Evolutionary conservation across 257 asterid species (phyloP), one percentile per base, ranked within the genome.

Genomic region (Gardenia jasminoides): DNA sequence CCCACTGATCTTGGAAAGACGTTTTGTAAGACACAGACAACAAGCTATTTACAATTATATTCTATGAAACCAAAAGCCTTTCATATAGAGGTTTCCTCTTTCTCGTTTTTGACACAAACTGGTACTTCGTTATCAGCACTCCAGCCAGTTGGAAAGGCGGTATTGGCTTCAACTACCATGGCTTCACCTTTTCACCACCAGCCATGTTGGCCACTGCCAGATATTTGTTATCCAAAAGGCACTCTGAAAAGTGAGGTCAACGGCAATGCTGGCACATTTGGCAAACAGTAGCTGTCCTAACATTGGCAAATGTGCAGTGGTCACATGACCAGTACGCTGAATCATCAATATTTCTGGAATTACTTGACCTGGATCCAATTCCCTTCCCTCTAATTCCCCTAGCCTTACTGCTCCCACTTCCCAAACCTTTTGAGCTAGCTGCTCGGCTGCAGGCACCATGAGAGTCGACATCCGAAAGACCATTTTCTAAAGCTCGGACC

Each of bases 401-500:
- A 4, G 92, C 86, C 82, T 90, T 92, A 84, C 91, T 87, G 78
- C 90, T 82, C 77, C 86, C 83, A 70, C 90, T 80, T 54, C 89
- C 96, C 61, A 85, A 69, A 76, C 74, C 84, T 79, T 91, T 89
- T 1, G 96, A 92, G 89, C 93, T 82, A 64, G 91, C 90, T 65
- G 88, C 88, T 82, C 88, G 83, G 86, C 88, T 77, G 80, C 87
- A 77, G 59, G 84, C 85, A 67, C 91, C 88, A 67, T 80, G 92
- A 36, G 97, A 76, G 80, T 89, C 91, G 58, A 94, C 98, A 62
- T 94, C 98, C 6, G 92, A 88, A 44, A 94, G 91, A 58, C 98
- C 97, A 46, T 94, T 94, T 80, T 94, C 98, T 83, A 92, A 83
- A 69, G 98, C 98, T 82, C 88, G 90, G 26, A 94, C 97, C 67